Evolutionary conservation across 2,329 filamentous ascomycete genomes (phyloP).

Genomic region (Arthrinium phaeospermum): DNA sequence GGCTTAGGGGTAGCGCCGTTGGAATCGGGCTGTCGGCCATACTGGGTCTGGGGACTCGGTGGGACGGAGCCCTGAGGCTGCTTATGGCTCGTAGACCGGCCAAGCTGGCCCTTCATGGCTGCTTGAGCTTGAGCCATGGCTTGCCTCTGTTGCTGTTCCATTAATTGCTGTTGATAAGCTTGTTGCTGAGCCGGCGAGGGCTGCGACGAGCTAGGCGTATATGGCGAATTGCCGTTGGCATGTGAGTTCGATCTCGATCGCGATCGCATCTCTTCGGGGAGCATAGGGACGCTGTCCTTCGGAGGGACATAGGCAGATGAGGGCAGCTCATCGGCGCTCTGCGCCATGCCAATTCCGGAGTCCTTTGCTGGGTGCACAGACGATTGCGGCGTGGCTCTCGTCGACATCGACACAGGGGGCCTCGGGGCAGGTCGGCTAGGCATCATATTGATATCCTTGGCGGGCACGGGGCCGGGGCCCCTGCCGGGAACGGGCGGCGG

Average conservation of each 20-base stretch:
- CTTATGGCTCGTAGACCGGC: conserved; percentile 76
- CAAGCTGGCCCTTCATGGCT: conserved; percentile 72
- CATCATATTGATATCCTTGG: conserved; percentile 67
- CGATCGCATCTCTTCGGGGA: conserved; percentile 71
- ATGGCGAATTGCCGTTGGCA: conserved; percentile 59
- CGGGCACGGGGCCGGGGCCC: conserved; percentile 44
- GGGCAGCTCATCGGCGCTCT: conserved; percentile 61
- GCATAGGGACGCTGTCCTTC: conserved; percentile 64
- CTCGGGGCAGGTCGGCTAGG: conserved; percentile 86
- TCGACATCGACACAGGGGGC: conserved; percentile 72
- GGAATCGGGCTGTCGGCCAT: conserved; percentile 35
- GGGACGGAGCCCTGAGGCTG: conserved; percentile 58
- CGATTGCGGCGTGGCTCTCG: conserved; percentile 61
- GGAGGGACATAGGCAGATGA: conserved; percentile 51
- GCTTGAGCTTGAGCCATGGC: conserved; percentile 82
- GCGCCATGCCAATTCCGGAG: conserved; percentile 67
- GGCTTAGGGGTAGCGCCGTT: conserved; percentile 33
- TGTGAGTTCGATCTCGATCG: conserved; percentile 73
- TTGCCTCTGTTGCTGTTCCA: conserved; percentile 87
- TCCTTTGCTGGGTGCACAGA: conserved; percentile 62
- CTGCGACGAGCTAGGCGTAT: conserved; percentile 52
- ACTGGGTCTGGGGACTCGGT: conserved; percentile 57
- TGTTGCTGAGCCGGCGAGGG: conserved; percentile 47
- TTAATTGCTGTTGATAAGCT: conserved; percentile 65
- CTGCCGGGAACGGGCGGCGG: conserved; percentile 73